Conservation (phyloP, 2,329 filamentous ascomycete genomes). For the Cladosporium halotolerans region DNA sequence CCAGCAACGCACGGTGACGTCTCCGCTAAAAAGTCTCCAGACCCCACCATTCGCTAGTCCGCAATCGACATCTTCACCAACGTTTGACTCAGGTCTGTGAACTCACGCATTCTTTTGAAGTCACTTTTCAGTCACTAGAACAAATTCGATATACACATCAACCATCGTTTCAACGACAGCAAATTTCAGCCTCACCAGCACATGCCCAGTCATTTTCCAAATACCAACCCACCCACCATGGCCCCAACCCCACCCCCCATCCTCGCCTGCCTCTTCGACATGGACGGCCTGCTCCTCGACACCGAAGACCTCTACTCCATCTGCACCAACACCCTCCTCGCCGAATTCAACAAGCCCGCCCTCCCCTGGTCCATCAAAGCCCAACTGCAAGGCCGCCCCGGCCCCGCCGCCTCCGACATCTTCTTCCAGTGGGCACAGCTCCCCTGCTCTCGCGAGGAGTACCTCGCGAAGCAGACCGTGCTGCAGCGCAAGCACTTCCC, state of each 20-base stretch:
- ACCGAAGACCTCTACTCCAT: slow-evolving; percentile 85
- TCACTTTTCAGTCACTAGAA: no score
- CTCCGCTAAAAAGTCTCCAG: not conserved
- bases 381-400: slow-evolving; percentile 65
- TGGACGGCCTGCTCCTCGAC: slow-evolving; percentile 94
- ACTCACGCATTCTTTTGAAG: no score
- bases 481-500: slow-evolving; percentile 71
- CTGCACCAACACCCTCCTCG: slow-evolving; percentile 75
- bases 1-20: no score
- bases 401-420: slow-evolving; percentile 53
- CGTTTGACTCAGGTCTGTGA: slow-evolving; percentile 1
- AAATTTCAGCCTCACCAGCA: not conserved
- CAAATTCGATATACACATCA: not conserved
- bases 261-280: slow-evolving; percentile 92
- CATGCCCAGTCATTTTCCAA: not conserved
- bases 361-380: slow-evolving; percentile 96
- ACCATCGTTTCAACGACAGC: not conserved
- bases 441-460: slow-evolving; percentile 67
- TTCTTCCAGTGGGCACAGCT: slow-evolving; percentile 80
- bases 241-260: slow-evolving; percentile 41
- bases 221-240: not conserved
- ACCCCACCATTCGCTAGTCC: not conserved
- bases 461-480: slow-evolving; percentile 51
- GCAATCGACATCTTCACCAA: slow-evolving; percentile 2
- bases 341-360: slow-evolving; percentile 62